These are phyloP conservation scores for Stephanodiscus minutulus DNA, from an alignment of 108 stramenopile genomes.

Conservation along the genomic window DNA sequence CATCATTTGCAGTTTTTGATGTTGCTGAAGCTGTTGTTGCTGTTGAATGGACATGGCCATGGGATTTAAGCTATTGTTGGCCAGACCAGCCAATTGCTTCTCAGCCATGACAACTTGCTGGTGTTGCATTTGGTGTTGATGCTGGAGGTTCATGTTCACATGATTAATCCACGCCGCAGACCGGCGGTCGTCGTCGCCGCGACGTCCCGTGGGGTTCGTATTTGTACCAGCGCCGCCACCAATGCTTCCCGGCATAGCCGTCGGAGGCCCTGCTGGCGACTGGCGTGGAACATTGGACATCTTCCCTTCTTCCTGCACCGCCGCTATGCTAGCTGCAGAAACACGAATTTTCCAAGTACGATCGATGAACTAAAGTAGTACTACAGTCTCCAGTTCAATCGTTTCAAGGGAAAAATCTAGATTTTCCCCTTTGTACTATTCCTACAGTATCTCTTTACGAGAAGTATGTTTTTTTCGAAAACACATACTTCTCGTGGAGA, in stretches of 20 bases:
- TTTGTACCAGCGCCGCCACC: neutral
- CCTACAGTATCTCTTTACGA: too few species aligned
- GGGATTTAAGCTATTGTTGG: neutral
- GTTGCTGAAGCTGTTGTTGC: conserved; percentile 3
- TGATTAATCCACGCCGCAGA: conserved; percentile 10
- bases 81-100: conserved; percentile 6
- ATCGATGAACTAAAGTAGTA: too few species aligned
- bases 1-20: conserved; percentile 14
- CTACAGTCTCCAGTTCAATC: too few species aligned
- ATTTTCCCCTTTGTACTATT: too few species aligned
- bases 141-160: neutral
- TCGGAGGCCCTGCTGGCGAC: neutral
- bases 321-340: too few species aligned
- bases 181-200: too few species aligned
- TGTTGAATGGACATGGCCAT: conserved; percentile 8
- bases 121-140: conserved; percentile 1
- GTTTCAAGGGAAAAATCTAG: too few species aligned
- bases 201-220: neutral
- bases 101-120: neutral
- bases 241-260: neutral
- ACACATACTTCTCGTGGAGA: too few species aligned
- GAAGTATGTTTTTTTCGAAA: too few species aligned
- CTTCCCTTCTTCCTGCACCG: neutral
- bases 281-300: neutral
- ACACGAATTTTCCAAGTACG: too few species aligned